A percentile compares a stretch with the other conserved stretches of the same genome.
These are phyloP conservation scores for Drechslerella dactyloides DNA, from an alignment of 2,329 filamentous ascomycete species.

Conservation along the genomic window DNA sequence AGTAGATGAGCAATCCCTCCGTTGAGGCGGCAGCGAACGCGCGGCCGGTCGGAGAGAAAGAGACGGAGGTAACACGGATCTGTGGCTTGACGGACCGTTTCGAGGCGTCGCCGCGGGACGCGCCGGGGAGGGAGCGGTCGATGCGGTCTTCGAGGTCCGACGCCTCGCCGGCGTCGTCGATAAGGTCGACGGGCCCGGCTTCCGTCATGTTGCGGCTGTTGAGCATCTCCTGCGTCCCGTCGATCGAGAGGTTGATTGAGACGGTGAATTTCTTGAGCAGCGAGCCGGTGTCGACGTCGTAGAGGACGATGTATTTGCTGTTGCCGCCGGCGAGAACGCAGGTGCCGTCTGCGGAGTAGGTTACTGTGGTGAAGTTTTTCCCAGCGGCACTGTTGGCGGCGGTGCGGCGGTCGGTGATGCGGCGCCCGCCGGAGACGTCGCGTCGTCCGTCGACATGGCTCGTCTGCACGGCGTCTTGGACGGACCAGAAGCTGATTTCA, in stretches of 20 bases:
- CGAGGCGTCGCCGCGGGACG: slow-evolving; percentile 85
- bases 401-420: slow-evolving; percentile 82
- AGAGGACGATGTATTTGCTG: slow-evolving; percentile 98
- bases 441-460: slow-evolving; percentile 85
- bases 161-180: slow-evolving; percentile 85
- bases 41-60: slow-evolving; percentile 85
- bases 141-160: slow-evolving; percentile 86
- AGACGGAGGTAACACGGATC: slow-evolving; percentile 81
- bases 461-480: slow-evolving; percentile 84
- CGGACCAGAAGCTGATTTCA: slow-evolving; percentile 91
- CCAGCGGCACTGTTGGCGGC: slow-evolving; percentile 89
- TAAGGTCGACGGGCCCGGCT: slow-evolving; percentile 80
- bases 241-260: slow-evolving; percentile 91
- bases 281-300: slow-evolving; percentile 90
- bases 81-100: slow-evolving; percentile 77
- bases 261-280: slow-evolving; percentile 95
- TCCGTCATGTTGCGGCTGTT: slow-evolving; percentile 92
- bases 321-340: slow-evolving; percentile 90
- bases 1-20: slow-evolving; percentile 92
- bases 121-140: slow-evolving; percentile 80
- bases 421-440: slow-evolving; percentile 91
- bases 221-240: slow-evolving; percentile 94
- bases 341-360: slow-evolving; percentile 88
- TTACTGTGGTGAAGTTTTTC: slow-evolving; percentile 86
- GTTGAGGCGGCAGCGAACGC: slow-evolving; percentile 95